phyloP scores from a whole-genome alignment of 2,329 filamentous ascomycete species.

The Sclerotinia glacialis region DNA sequence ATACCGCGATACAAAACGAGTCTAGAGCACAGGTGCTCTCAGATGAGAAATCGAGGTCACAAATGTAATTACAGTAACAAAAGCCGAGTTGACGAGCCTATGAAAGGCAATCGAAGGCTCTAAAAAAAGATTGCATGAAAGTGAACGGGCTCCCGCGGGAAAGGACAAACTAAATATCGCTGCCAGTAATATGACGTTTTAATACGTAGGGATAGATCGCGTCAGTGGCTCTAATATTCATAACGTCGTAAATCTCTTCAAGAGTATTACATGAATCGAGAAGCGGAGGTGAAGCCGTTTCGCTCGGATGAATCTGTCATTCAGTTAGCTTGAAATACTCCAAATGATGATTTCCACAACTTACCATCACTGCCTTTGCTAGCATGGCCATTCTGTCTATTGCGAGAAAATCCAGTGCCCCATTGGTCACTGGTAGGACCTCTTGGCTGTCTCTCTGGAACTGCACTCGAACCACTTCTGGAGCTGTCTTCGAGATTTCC shows the following conservation, averaged over 20 bases:
- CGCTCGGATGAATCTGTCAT: constrained; percentile 38
- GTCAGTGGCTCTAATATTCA: constrained; percentile 32
- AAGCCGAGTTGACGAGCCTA: constrained; percentile 12
- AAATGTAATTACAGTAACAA: constrained; percentile 21
- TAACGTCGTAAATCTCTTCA: constrained; percentile 33
- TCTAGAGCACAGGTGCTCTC: constrained; percentile 15
- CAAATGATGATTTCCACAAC: constrained; percentile 37
- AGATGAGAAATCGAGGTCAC: constrained; percentile 8
- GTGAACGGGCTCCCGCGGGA: not conserved
- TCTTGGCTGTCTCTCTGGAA: constrained; percentile 61
- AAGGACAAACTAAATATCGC: constrained; percentile 26
- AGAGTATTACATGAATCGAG: constrained; percentile 25
- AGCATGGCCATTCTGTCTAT: constrained; percentile 58
- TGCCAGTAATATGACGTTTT: constrained; percentile 27
- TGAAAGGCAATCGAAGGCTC: not conserved
- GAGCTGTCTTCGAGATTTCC: constrained; percentile 36
- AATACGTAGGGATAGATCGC: constrained; percentile 25
- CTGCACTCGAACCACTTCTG: constrained; percentile 37
- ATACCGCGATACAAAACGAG: constrained; percentile 17
- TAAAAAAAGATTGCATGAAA: constrained; percentile 4
- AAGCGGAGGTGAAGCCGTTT: constrained; percentile 29
- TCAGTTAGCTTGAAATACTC: constrained; percentile 34
- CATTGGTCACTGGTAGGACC: constrained; percentile 57
- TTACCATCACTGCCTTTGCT: constrained; percentile 58
- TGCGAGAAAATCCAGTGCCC: constrained; percentile 56